Conservation (phyloP, 495 filamentous ascomycete species). For the Paragyromitra xinjiangensis region DNA sequence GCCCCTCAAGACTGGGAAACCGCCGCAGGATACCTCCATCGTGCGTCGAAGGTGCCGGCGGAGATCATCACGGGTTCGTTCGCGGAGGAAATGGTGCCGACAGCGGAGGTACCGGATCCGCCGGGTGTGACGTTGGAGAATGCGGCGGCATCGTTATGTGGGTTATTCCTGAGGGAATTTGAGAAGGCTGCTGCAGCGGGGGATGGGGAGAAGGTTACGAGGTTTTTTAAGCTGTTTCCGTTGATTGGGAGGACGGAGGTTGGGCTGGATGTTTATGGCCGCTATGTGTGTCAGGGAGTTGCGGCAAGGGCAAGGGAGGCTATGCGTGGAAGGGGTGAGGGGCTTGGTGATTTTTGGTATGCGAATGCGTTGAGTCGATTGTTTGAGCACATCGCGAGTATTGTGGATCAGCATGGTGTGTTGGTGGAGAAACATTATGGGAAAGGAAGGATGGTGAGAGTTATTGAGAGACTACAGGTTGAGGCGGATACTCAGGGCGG, state of each 20-base stretch:
- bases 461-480: conserved; percentile 90
- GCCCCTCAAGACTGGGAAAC: conserved; percentile 99
- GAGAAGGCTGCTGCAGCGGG: conserved; percentile 86
- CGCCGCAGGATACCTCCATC: conserved; percentile 85
- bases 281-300: conserved; percentile 94
- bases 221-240: conserved; percentile 98
- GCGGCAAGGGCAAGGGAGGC: conserved; percentile 81
- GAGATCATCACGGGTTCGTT: conserved; percentile 85
- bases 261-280: conserved; percentile 91
- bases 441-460: conserved; percentile 88
- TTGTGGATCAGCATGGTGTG: conserved; percentile 87
- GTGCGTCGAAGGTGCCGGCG: conserved; percentile 79
- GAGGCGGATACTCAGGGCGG: conserved; percentile 98
- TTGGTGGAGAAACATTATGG: conserved; percentile 96
- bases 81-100: conserved; percentile 91
- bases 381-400: conserved; percentile 97
- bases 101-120: conserved; percentile 90
- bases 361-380: conserved; percentile 87
- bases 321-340: conserved; percentile 61
- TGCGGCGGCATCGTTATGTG: conserved; percentile 85
- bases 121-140: conserved; percentile 86
- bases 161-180: conserved; percentile 91
- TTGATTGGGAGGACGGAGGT: conserved; percentile 89
- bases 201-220: conserved; percentile 85
- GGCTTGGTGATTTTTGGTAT: conserved; percentile 84